Evolutionary conservation across 768 basidiomycete genomes (phyloP).

Genomic region (Basidioascus undulatus): DNA sequence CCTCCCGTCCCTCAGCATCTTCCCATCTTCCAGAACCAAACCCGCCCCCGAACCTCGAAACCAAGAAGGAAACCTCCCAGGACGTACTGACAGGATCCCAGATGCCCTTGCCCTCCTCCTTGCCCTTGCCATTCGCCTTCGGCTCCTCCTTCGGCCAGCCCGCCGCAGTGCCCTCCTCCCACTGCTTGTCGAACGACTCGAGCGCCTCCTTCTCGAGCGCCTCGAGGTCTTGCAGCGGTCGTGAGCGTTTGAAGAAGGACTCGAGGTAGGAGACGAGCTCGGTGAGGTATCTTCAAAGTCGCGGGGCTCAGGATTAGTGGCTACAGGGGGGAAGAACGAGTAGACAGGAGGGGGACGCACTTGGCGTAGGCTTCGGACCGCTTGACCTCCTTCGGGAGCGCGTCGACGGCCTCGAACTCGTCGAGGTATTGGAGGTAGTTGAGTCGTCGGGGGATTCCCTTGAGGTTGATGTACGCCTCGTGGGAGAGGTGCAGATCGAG

Average conservation of each 20-base stretch:
- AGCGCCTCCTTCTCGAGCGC: conserved; percentile 38
- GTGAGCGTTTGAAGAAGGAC: conserved; percentile 61
- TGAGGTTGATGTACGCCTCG: conserved; percentile 67
- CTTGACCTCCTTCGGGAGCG: conserved; percentile 32
- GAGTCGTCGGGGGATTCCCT: conserved; percentile 54
- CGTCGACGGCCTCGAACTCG: conserved; percentile 17
- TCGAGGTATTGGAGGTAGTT: conserved; percentile 89
- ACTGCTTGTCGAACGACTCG: conserved; percentile 46
- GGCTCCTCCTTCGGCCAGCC: conserved; percentile 40
- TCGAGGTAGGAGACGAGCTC: conserved; percentile 58
- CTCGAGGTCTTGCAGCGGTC: conserved; percentile 57
- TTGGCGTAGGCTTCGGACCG: conserved; percentile 51
- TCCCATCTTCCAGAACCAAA: too few relatives aligned
- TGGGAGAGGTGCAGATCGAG: conserved; percentile 76
- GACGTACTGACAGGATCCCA: conserved; percentile 84
- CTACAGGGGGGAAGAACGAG: neutral
- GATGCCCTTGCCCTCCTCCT: conserved; percentile 39
- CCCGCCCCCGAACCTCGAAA: too few relatives aligned
- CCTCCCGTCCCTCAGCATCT: too few relatives aligned
- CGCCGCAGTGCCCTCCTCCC: conserved; percentile 50
- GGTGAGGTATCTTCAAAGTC: conserved; percentile 43
- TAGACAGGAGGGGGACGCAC: conserved; percentile 25
- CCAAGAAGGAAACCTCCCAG: too few relatives aligned
- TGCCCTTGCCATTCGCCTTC: conserved; percentile 19
- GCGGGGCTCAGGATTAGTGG: too few relatives aligned